Base-by-base conservation (phyloP, 2,329 filamentous ascomycete genomes). In the Alternaria tenuissima region DNA sequence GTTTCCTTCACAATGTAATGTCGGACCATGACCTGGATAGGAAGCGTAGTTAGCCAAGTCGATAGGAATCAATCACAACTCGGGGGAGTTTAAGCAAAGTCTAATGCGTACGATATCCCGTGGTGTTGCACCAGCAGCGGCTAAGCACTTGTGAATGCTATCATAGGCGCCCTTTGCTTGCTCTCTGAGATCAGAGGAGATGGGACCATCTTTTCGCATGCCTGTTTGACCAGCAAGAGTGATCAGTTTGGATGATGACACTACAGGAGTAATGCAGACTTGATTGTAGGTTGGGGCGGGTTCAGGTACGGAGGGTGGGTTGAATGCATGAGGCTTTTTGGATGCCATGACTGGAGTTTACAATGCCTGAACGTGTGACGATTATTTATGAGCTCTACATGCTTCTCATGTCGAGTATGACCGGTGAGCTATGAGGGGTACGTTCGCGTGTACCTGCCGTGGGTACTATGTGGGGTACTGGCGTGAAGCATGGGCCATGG, bases 1-100 rank as follows among this genome's bases (percentile, higher is more conserved):
- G 74, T 71, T 12, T 75, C 65, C n/a, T 71, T 73, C 20, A 78
- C 76, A 38, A 78, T 76, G 42, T 78, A 78, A 32, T 78, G 76
- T 32, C 72, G 65, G 26, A 78, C 76, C 44, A 72, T 69, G 1
- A 75, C 59, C 57, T 60, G 11, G n/a, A 39, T 36, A n/a, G 7
- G 18, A 48, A 26, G 5, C 7, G 30, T n/a, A 36, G 47, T 60
- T 24, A 60, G 57, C 22, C 34, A 24, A 3, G 42, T 38, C 8
- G 7, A n/a, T n/a, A 34, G 12, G 9, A 22, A 42, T 5, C 16
- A 28, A 11, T 12, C 11, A 9, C 8, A 7, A 8, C n/a, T 38
- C 6, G 4, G 11, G 32, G 14, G 5, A 16, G 2, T 3, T 18
- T 18, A 2, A 38, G 39, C 41, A 52, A 52, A 20, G 14, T 30